Percentiles rank a stretch among this genome's conserved stretches.
phyloP scores from a whole-genome alignment of 305 asterid species.

The Ilex paraguariensis region DNA sequence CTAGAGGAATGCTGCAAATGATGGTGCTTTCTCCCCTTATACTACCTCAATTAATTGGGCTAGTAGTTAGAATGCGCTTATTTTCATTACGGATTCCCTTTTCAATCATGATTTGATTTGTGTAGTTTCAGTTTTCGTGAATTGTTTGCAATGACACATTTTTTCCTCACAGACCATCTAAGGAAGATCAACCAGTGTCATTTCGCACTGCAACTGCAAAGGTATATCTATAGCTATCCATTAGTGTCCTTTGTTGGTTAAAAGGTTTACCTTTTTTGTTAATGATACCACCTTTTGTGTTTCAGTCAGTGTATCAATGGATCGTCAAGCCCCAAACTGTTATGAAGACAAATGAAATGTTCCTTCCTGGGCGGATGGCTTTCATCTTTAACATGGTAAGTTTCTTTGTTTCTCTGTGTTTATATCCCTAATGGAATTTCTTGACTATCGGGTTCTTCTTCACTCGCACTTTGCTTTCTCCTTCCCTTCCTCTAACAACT shows the following conservation, averaged over 20 bases:
- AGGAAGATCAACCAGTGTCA: slow-evolving; percentile 71
- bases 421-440: too few relatives aligned
- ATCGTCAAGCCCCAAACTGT: slow-evolving; percentile 89
- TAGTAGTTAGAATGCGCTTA: too few relatives aligned
- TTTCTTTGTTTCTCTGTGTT: neutral
- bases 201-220: slow-evolving; percentile 89
- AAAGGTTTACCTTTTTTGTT: too few relatives aligned
- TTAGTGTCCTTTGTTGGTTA: slow-evolving; percentile 5
- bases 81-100: too few relatives aligned
- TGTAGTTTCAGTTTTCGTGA: neutral
- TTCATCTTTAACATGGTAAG: slow-evolving; percentile 83
- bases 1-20: too few relatives aligned
- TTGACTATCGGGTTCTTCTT: too few relatives aligned
- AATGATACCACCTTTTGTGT: slow-evolving; percentile 5
- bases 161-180: slow-evolving; percentile 49
- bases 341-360: slow-evolving; percentile 90
- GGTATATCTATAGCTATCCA: slow-evolving; percentile 31
- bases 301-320: slow-evolving; percentile 89
- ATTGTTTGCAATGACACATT: slow-evolving; percentile 14
- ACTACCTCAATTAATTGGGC: too few relatives aligned
- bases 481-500: too few relatives aligned
- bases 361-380: slow-evolving; percentile 98
- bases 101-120: too few relatives aligned
- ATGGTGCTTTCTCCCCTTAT: too few relatives aligned
- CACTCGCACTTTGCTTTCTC: too few relatives aligned